Conservation (phyloP, 148 eudicot species). For the Heliamphora exappendiculata region DNA sequence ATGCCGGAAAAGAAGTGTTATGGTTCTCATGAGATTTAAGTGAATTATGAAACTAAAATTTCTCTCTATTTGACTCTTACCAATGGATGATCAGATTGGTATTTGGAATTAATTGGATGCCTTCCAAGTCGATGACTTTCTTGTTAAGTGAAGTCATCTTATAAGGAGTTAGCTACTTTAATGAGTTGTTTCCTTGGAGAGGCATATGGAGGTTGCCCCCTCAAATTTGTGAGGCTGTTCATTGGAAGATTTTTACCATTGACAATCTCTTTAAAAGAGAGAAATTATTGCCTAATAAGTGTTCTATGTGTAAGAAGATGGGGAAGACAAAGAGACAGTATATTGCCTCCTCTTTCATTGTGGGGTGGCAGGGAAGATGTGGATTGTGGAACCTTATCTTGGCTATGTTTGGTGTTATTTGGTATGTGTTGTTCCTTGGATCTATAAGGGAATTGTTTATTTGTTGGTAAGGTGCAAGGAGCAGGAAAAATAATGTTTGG, state of each 20-base stretch:
- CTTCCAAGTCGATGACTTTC: neutral
- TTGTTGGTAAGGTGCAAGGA: too few species aligned
- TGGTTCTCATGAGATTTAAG: neutral
- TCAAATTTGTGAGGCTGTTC: too few species aligned
- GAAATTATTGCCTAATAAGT: neutral
- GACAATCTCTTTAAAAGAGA: neutral
- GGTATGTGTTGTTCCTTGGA: neutral
- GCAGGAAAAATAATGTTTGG: neutral
- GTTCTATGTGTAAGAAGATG: neutral
- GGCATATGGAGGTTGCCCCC: neutral
- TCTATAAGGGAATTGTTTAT: too few species aligned
- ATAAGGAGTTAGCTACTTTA: neutral
- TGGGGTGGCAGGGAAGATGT: neutral
- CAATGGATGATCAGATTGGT: neutral
- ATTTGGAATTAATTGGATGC: neutral
- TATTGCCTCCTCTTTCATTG: neutral
- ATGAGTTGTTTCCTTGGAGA: neutral
- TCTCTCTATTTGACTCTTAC: neutral
- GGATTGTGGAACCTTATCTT: too few species aligned
- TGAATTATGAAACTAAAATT: neutral
- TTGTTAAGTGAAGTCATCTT: neutral
- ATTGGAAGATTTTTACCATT: too few species aligned
- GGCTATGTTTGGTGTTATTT: neutral
- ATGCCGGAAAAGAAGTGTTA: neutral
- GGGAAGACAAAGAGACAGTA: neutral